phyloP scores from a whole-genome alignment of 371 early-diverging fungal species.

The Apophysomyces sp. region DNA sequence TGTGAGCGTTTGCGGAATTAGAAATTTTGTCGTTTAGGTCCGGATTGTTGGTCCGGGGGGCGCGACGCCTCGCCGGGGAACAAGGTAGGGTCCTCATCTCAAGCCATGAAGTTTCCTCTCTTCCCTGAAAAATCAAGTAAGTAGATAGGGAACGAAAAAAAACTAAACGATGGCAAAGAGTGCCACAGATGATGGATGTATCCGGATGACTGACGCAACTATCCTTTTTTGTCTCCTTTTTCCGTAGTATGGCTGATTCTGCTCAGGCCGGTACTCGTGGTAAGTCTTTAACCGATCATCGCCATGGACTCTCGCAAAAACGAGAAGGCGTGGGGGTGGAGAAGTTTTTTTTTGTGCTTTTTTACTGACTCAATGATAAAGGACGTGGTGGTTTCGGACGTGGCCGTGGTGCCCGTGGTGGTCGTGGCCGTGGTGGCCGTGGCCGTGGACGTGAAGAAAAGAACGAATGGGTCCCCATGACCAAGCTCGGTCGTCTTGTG shows the following conservation, averaged over 20 bases:
- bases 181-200: background rate
- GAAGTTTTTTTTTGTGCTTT: constrained; percentile 1
- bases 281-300: constrained; percentile 26
- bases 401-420: constrained; percentile 75
- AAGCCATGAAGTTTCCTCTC: constrained; percentile 3
- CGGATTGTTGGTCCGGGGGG: too few species aligned
- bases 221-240: background rate
- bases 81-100: background rate
- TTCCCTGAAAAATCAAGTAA: constrained; percentile 3
- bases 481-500: constrained; percentile 95
- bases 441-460: constrained; percentile 83
- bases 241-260: constrained; percentile 52
- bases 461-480: constrained; percentile 89
- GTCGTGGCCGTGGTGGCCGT: constrained; percentile 74
- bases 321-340: background rate
- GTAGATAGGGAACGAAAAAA: background rate
- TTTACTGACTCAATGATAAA: constrained; percentile 11
- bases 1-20: too few species aligned
- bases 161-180: background rate
- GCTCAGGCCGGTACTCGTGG: constrained; percentile 43
- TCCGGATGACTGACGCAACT: background rate
- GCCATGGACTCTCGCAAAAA: constrained; percentile 20
- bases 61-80: background rate
- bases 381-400: constrained; percentile 78
- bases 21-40: too few species aligned